phyloP scores from a whole-genome alignment of 2,329 filamentous ascomycete species.

The Leptographium lundbergii region DNA sequence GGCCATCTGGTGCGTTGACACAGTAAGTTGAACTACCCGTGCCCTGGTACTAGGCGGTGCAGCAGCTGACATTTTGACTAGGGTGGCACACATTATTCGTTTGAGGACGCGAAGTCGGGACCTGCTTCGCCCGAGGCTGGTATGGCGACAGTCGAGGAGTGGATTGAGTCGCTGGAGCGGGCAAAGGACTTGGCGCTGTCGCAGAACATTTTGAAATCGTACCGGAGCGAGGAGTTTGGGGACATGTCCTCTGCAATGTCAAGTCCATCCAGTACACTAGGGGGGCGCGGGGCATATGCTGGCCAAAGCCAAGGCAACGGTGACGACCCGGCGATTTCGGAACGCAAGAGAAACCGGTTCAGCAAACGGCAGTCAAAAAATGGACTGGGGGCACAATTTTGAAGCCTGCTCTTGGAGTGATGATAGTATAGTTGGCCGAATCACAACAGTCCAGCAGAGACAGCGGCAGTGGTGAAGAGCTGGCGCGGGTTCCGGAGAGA shows the following conservation, averaged over 20 bases:
- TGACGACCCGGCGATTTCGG: conserved; percentile 30
- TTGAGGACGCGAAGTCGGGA: conserved; percentile 79
- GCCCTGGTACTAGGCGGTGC: not conserved
- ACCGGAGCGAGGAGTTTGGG: conserved; percentile 54
- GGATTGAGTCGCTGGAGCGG: conserved; percentile 79
- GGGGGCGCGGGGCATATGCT: conserved; percentile 40
- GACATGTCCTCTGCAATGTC: conserved; percentile 61
- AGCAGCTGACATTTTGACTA: conserved; percentile 24
- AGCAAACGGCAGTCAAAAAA: conserved; percentile 91
- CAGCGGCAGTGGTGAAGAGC: not conserved
- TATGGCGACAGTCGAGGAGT: conserved; percentile 68
- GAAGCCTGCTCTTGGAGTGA: not conserved
- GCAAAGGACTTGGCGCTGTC: conserved; percentile 74
- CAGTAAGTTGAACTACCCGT: conserved; percentile 46
- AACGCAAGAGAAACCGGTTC: conserved; percentile 53
- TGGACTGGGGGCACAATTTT: conserved; percentile 83
- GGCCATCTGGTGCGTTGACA: conserved; percentile 82
- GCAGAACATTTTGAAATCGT: conserved; percentile 54
- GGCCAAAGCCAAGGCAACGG: conserved; percentile 44
- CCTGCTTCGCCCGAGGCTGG: conserved; percentile 44
- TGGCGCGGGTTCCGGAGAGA: not conserved
- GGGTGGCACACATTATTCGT: conserved; percentile 82
- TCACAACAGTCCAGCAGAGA: not conserved
- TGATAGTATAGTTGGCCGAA: not conserved
- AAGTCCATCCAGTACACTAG: conserved; percentile 64